phyloP scores from a whole-genome alignment of 768 basidiomycete species.

The Collybia sordida region DNA sequence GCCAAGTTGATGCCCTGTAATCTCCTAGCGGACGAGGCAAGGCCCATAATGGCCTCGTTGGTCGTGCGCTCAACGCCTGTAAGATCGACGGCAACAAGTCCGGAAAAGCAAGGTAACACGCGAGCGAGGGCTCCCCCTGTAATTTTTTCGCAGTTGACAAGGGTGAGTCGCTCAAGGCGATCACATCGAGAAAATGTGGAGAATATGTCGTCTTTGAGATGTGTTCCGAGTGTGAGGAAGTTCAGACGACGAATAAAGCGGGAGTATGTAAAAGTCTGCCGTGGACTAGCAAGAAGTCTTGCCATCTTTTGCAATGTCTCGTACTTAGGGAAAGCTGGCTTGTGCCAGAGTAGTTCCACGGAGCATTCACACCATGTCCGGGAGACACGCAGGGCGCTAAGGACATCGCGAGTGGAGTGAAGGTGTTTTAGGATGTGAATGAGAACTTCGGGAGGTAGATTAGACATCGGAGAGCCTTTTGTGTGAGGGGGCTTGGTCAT shows the following conservation, averaged over 20 bases:
- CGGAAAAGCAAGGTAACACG: conserved; percentile 69
- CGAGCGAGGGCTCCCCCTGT: conserved; percentile 60
- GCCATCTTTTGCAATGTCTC: conserved; percentile 79
- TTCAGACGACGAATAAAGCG: conserved; percentile 90
- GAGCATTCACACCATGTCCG: conserved; percentile 95
- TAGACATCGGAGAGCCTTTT: conserved; percentile 56
- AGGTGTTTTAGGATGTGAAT: conserved; percentile 90
- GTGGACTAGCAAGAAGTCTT: conserved; percentile 57
- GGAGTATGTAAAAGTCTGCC: conserved; percentile 85
- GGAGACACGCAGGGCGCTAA: conserved; percentile 75
- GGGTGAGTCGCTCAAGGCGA: conserved; percentile 84
- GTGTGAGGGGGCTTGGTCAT: conserved; percentile 18
- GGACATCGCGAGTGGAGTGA: conserved; percentile 70
- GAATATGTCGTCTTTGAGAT: conserved; percentile 76
- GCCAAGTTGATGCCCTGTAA: conserved; percentile 92
- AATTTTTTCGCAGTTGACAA: conserved; percentile 74
- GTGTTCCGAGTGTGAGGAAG: conserved; percentile 67
- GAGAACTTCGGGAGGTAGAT: conserved; percentile 87
- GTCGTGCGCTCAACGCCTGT: conserved; percentile 68
- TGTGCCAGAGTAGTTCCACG: conserved; percentile 93
- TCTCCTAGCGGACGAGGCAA: conserved; percentile 68
- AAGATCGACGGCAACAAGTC: conserved; percentile 84
- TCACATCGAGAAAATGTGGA: conserved; percentile 70
- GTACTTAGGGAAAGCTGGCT: conserved; percentile 72
- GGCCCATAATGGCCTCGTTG: conserved; percentile 67